Base-by-base conservation (phyloP, 176 grass and related monocot species). In the Rhynchospora breviuscula region DNA sequence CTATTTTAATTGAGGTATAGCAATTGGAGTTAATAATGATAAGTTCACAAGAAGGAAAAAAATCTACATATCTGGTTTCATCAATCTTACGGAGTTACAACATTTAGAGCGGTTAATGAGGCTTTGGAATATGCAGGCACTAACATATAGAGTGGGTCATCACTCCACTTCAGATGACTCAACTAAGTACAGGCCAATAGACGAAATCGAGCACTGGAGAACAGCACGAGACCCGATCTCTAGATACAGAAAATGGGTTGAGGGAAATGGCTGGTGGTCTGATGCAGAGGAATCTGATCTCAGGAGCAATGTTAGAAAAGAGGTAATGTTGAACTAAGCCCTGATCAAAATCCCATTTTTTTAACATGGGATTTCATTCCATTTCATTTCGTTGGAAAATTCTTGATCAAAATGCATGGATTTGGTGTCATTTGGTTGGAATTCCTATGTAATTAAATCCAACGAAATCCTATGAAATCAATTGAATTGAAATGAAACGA, bases 111-210 rank as follows among this genome's bases (percentile, higher is more conserved):
- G 18, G 18, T 62, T 75, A 8, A 64, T 77, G 4, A 2, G 61
- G 73, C 71, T 51, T 70, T 29, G 33, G 35, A 89, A 45, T 75
- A 81, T 88, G 59, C 85, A 99, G 93, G 97, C 97, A 17, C 78
- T 99, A 23, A 99, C 97, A 59, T 99, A 95, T 35, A 88, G 93
- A 91, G 97, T 92, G 7, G 91, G 97, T 11, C 97, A 99, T 88
- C 97, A 99, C 83, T 99, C 97, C 3, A 99, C 97, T 23, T 99
- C 97, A 18, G 97, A 99, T 18, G 97, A 99, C 80, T 99, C 97
- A 59, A 99, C 97, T 45, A 99, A 96, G 71, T 99, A 99, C 66
- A 89, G 97, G n/a, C 88, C 91, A 5, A 85, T 87, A 19, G 87
- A 93, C 17, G 97, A 99, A 91, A 99, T 99, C 0, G 89, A 99